Base-by-base conservation (phyloP, 371 early-diverging fungal genomes). In the Phascolomyces articulosus region DNA sequence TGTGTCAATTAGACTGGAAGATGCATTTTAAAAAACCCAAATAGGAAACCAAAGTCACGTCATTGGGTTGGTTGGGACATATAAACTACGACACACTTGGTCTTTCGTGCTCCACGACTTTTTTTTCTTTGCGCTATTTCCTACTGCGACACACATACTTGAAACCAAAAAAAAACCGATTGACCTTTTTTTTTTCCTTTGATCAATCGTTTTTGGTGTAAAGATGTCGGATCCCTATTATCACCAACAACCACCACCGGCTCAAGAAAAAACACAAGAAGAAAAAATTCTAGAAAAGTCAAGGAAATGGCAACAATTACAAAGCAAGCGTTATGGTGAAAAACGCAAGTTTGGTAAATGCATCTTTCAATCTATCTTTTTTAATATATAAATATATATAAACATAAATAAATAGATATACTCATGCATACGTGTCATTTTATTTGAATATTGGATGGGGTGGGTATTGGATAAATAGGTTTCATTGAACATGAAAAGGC, bases 271-370 rank as follows among this genome's bases (percentile, higher is more conserved):
- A 38, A 60, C 69, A 38, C 68, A 76, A 18, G 70, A 79, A 63
- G 88, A 91, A 8, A 88, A 90, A 65, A 61, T 93, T 21, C 83
- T 85, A 21, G 93, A 90, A 58, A 93, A 93, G 62, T 88, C 93
- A 28, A 79, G 87, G 64, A 95, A 93, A 75, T 98, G 98, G 98
- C 91, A 90, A 58, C 91, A 93, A 73, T 75, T 96, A 66, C 95
- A 96, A 75, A 77, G 93, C 53, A 93, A 95, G 77, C 91, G 95
- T 53, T 97, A 96, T 75, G 92, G 93, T 64, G 95, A 93, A 62
- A 96, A 95, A 81, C 87, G 94, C 68, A 94, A 94, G 78, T 94
- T 95, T 84, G 97, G 94, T 81, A 86, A 77, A 77, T 79, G 54
- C 82, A 65, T 47, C 28, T 48, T 20, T 58, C 16, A 21, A 13